Conservation (phyloP, 2,329 filamentous ascomycete genomes). For the Monosporascus ibericus region DNA sequence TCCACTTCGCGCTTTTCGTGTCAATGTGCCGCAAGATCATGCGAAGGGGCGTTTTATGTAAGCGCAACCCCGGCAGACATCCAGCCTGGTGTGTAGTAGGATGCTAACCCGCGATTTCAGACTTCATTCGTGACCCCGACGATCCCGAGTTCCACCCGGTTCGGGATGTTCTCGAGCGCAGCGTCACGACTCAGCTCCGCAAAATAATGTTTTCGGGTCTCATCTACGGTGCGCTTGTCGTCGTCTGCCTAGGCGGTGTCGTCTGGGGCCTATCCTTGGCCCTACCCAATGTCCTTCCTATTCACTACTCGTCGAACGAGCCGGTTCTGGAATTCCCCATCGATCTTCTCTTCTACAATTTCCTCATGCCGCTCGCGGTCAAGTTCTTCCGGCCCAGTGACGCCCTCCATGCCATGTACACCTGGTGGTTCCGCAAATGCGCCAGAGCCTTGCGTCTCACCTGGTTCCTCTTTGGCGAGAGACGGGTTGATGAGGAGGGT, state of each 20-base stretch:
- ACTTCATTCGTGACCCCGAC: constrained; percentile 97
- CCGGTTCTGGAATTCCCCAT: constrained; percentile 91
- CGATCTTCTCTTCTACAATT: constrained; percentile 94
- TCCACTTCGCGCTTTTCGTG: constrained; percentile 97
- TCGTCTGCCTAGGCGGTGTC: constrained; percentile 88
- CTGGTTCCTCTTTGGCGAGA: constrained; percentile 88
- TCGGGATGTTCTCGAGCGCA: constrained; percentile 90
- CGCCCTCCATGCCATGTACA: constrained; percentile 77
- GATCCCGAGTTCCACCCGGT: constrained; percentile 98
- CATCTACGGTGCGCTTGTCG: constrained; percentile 88
- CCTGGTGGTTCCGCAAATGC: constrained; percentile 92
- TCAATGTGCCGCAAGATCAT: constrained; percentile 99
- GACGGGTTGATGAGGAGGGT: constrained; percentile 76
- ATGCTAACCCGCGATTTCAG: constrained; percentile 36
- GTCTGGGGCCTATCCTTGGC: constrained; percentile 79
- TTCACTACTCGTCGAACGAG: constrained; percentile 89
- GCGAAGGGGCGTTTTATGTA: constrained; percentile 86
- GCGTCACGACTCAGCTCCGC: constrained; percentile 82
- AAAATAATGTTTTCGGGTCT: constrained; percentile 96
- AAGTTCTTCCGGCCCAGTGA: constrained; percentile 81
- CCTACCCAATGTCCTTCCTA: constrained; percentile 70
- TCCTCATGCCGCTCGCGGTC: constrained; percentile 83
- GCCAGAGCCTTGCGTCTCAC: constrained; percentile 75
- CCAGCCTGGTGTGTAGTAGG: background rate
- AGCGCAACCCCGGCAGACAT: constrained; percentile 30